A percentile compares a stretch with the other conserved stretches of the same genome.
These are phyloP conservation scores for Pythium phragmiticola DNA, from an alignment of 352 stramenopile genomes.

Conservation along the genomic window DNA sequence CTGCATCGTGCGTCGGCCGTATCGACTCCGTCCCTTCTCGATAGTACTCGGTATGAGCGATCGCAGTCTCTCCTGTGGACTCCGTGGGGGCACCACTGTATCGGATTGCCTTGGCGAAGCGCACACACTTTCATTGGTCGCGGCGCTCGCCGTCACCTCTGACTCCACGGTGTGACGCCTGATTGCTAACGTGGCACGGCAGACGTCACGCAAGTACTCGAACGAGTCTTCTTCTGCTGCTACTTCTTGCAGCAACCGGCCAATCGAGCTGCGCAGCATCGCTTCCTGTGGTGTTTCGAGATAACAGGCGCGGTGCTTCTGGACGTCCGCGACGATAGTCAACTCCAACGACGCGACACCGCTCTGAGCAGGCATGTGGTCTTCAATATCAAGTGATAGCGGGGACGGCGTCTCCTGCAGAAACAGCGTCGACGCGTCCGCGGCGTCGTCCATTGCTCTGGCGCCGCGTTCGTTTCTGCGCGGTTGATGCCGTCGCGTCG, in stretches of 20 bases:
- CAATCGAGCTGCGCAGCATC: slow-evolving; percentile 46
- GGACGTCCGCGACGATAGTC: background rate
- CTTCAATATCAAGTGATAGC: slow-evolving; percentile 2
- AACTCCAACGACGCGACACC: background rate
- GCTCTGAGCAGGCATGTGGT: background rate
- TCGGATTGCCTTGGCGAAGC: slow-evolving; percentile 12
- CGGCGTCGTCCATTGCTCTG: slow-evolving; percentile 2
- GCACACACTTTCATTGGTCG: background rate
- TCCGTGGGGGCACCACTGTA: slow-evolving; percentile 38
- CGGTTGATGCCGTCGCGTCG: background rate
- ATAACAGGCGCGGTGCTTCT: background rate
- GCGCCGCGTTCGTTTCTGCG: background rate
- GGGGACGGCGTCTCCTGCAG: slow-evolving; percentile 14
- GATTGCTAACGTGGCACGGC: slow-evolving; percentile 40
- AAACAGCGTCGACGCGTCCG: slow-evolving; percentile 2
- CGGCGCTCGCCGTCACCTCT: slow-evolving; percentile 41
- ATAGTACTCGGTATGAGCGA: slow-evolving; percentile 38
- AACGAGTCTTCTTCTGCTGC: slow-evolving; percentile 43
- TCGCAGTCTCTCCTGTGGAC: slow-evolving; percentile 52
- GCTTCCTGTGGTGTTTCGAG: slow-evolving; percentile 27
- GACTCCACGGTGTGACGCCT: slow-evolving; percentile 10
- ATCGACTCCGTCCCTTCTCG: slow-evolving; percentile 50
- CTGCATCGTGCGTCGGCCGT: slow-evolving; percentile 38
- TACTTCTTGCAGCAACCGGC: slow-evolving; percentile 54
- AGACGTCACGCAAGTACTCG: slow-evolving; percentile 64